Evolutionary conservation across 2,329 filamentous ascomycete species (phyloP).

Genomic region (Paracoccidioides brasiliensis): DNA sequence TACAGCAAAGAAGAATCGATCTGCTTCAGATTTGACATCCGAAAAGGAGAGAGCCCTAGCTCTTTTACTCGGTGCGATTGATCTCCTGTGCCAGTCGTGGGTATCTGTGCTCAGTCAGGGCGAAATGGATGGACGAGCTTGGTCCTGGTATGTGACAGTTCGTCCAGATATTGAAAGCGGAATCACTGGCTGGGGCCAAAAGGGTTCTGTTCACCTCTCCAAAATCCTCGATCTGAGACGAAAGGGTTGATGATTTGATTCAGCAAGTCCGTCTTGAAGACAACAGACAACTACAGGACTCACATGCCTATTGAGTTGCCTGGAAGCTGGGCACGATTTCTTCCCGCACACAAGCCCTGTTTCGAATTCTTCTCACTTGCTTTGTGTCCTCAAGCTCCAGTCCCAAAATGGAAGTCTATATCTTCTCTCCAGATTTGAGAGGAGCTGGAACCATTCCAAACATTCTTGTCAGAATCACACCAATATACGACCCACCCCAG

Average conservation of each 20-base stretch:
- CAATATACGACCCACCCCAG: too few relatives aligned
- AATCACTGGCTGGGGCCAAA: constrained; percentile 64
- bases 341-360: too few relatives aligned
- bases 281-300: neutral
- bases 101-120: constrained; percentile 44
- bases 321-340: too few relatives aligned
- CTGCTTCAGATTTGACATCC: constrained; percentile 37
- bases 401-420: too few relatives aligned
- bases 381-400: too few relatives aligned
- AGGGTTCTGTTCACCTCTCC: constrained; percentile 53
- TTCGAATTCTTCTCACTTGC: too few relatives aligned
- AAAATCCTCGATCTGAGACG: constrained; percentile 50
- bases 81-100: constrained; percentile 65
- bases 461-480: too few relatives aligned
- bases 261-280: neutral
- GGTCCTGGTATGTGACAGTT: constrained; percentile 68
- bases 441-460: too few relatives aligned
- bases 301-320: too few relatives aligned
- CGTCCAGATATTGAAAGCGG: constrained; percentile 64
- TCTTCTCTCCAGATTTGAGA: too few relatives aligned
- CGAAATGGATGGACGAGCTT: constrained; percentile 64
- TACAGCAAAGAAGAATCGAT: constrained; percentile 33
- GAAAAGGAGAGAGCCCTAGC: constrained; percentile 59
- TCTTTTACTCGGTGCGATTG: constrained; percentile 55
- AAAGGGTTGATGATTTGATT: neutral